These are phyloP conservation scores for Annona cherimola DNA, from an alignment of 164 flowering plant species.

Conservation along the genomic window DNA sequence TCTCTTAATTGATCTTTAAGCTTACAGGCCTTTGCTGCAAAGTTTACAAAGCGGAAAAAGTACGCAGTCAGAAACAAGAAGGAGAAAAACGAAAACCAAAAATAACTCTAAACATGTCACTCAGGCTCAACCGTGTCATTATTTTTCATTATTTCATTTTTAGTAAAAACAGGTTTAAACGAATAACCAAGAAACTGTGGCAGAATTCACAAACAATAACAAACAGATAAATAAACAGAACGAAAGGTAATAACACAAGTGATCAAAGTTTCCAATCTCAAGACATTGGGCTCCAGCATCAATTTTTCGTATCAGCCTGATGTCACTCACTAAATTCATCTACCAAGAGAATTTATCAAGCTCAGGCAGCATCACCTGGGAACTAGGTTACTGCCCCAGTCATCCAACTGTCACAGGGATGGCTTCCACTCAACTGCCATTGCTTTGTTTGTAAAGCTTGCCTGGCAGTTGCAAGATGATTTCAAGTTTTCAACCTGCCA, in stretches of 20 bases:
- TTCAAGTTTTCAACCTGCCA: too few relatives aligned
- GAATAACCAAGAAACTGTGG: background rate
- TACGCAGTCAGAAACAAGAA: background rate
- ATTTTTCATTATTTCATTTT: background rate
- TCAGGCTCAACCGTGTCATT: background rate
- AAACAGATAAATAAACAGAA: too few relatives aligned
- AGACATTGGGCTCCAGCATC: background rate
- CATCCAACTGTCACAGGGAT: too few relatives aligned
- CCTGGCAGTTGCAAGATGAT: too few relatives aligned
- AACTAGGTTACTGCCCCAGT: too few relatives aligned
- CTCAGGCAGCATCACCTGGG: too few relatives aligned
- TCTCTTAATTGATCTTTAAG: conserved; percentile 49
- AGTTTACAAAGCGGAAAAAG: background rate
- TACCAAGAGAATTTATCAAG: too few relatives aligned
- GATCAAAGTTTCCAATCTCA: too few relatives aligned
- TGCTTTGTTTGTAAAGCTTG: too few relatives aligned
- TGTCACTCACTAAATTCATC: background rate
- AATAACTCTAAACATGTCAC: background rate
- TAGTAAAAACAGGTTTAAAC: background rate
- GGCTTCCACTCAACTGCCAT: too few relatives aligned
- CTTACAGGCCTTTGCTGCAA: conserved; percentile 44
- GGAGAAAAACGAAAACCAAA: background rate
- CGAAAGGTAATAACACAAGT: too few relatives aligned
- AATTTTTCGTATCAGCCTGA: background rate
- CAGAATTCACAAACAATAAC: too few relatives aligned